Base-by-base conservation (phyloP, 306 rosid species). In the Acacia crassicarpa region DNA sequence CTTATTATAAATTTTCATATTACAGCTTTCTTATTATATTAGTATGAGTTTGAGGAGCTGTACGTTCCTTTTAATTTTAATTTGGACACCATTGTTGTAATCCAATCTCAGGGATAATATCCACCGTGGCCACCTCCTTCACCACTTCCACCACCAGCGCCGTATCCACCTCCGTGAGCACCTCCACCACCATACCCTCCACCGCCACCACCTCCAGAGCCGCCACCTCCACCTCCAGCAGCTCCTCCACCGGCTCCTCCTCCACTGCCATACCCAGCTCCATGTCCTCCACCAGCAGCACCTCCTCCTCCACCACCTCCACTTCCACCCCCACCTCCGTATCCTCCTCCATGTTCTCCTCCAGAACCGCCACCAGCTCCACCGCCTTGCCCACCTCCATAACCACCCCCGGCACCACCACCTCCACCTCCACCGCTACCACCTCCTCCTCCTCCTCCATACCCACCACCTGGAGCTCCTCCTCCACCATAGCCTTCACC, bases 181-280 rank as follows among this genome's bases (percentile, higher is more conserved):
- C 80, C 91, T 5, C 84, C 87, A 12, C 65, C 85, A 32, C 85
- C 85, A 0, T 79, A 74, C 0, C 92, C 90, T 0, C 87, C 85
- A 12, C 86, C 85, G 0, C 83, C 80, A 0, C 92, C 90, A 0
- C 86, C 85, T 1, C 92, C 94, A 5, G 66, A 80, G 6, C 87
- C 81, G 1, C 86, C 87, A 0, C 91, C 91, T 2, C 35, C 33
- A 0, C 84, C 81, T 4, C 84, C 81, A 4, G 20, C 78, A 16
- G 67, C 81, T 51, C 86, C 88, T 4, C 79, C 87, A 0, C 89
- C 89, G 0, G 78, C 25, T 20, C 90, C 87, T 44, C 68, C 76
- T 1, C 90, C 92, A 67, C 85, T 68, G 20, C 90, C 89, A 33
- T 77, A 79, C 9, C 88, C 92, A 1, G 90, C 93, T 13, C 91